Percentiles rank a stretch among this genome's conserved stretches.
Conservation (phyloP, 1,139 yeast genomes). For the Yamadazyma membranifaciens region DNA sequence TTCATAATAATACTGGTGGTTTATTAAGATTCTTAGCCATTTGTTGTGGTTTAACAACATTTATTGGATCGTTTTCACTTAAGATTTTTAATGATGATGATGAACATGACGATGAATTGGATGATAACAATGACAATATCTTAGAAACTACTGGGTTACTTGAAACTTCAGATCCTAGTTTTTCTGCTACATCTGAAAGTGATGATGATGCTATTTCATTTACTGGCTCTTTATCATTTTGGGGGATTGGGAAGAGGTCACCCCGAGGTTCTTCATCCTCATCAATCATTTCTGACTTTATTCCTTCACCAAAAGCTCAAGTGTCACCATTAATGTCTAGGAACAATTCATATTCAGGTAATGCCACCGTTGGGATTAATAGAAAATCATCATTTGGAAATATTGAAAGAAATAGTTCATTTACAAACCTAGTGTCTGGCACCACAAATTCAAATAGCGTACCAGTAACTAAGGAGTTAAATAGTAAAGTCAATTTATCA, state of each 20-base stretch:
- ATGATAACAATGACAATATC: neutral
- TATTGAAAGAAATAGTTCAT: constrained; percentile 5
- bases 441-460: neutral
- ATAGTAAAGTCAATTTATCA: neutral
- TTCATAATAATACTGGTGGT: constrained; percentile 42
- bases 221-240: constrained; percentile 37
- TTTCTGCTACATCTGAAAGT: neutral
- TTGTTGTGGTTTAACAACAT: constrained; percentile 36
- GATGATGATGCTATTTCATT: constrained; percentile 6
- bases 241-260: constrained; percentile 27
- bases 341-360: constrained; percentile 13
- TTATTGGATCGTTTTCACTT: constrained; percentile 39
- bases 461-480: neutral
- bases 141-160: constrained; percentile 1
- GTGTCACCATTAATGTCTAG: constrained; percentile 14
- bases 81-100: constrained; percentile 27
- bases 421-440: constrained; percentile 2
- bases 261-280: constrained; percentile 12
- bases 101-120: constrained; percentile 4
- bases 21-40: constrained; percentile 36
- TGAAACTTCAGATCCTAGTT: neutral
- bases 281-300: constrained; percentile 11
- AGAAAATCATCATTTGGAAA: constrained; percentile 5
- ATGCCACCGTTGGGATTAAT: constrained; percentile 2
- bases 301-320: constrained; percentile 4